phyloP scores from a whole-genome alignment of 208 protist genomes.

The Herpetomonas tarakana region DNA sequence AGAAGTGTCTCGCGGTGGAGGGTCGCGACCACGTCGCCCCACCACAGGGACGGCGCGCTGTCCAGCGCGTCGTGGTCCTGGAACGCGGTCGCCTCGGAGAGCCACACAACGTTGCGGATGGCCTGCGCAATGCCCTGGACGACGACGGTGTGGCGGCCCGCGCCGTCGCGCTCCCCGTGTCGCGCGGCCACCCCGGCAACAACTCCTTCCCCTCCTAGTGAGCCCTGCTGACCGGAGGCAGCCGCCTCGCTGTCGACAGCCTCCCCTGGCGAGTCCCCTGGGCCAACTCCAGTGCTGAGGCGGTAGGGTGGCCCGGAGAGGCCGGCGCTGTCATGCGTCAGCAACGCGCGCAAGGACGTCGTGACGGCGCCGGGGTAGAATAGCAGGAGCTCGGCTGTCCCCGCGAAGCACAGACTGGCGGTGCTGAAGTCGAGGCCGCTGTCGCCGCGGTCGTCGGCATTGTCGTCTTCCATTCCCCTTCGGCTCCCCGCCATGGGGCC shows the following conservation, averaged over 20 bases:
- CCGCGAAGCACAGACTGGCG: constrained; percentile 46
- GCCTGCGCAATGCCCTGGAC: constrained; percentile 59
- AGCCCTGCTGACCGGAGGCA: no score
- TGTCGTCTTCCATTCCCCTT: not conserved
- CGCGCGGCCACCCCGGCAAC: no score
- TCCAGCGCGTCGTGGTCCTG: constrained; percentile 25
- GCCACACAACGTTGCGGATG: constrained; percentile 51
- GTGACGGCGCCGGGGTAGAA: constrained; percentile 59
- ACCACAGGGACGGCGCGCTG: constrained; percentile 29
- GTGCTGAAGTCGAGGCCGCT: constrained; percentile 25
- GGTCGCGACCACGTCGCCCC: constrained; percentile 28
- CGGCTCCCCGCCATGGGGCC: not conserved
- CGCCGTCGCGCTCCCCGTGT: no score
- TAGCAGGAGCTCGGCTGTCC: constrained; percentile 62
- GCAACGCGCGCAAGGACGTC: constrained; percentile 46
- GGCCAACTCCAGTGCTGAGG: no score
- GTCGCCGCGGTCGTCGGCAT: not conserved
- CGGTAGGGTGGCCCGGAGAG: no score
- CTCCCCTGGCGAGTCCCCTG: no score
- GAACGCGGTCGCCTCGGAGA: constrained; percentile 29
- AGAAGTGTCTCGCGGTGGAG: constrained; percentile 56
- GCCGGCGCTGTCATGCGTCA: constrained; percentile 9
- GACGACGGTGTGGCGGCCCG: constrained; percentile 13
- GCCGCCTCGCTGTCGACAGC: no score
- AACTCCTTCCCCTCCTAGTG: no score